Percentiles rank a stretch among this genome's conserved stretches.
Conservation (phyloP, 805 yeast species). For the Tetrapisispora nanseiensis region DNA sequence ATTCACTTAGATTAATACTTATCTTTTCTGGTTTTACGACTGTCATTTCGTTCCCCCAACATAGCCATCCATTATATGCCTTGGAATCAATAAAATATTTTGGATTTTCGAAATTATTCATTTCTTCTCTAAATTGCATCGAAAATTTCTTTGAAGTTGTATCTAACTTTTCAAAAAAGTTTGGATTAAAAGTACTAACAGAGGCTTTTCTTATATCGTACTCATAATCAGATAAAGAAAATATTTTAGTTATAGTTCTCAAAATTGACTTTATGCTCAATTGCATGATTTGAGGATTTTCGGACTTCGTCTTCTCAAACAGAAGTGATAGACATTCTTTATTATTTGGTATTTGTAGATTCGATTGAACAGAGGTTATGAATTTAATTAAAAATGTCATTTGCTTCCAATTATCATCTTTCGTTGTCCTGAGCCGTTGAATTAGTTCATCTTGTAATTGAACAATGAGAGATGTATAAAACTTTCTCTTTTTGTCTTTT, state of each 20-base stretch:
- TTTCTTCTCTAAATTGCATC: constrained; percentile 40
- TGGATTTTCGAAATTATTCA: constrained; percentile 39
- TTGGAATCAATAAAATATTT: constrained; percentile 48
- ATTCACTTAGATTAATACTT: constrained; percentile 28
- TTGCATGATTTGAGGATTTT: constrained; percentile 60
- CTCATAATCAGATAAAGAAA: constrained; percentile 35
- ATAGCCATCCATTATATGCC: constrained; percentile 55
- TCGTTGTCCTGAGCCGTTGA: constrained; percentile 10
- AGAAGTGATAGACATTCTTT: constrained; percentile 35
- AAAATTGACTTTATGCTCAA: constrained; percentile 52
- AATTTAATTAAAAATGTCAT: constrained; percentile 40
- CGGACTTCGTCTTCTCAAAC: constrained; percentile 40
- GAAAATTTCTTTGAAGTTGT: constrained; percentile 35
- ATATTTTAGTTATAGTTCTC: constrained; percentile 39
- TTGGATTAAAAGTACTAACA: constrained; percentile 34
- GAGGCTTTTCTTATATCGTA: constrained; percentile 40
- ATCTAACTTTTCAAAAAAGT: constrained; percentile 34
- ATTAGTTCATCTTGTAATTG: constrained; percentile 35
- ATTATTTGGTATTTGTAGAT: constrained; percentile 39
- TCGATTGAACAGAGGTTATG: constrained; percentile 43
- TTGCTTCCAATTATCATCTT: constrained; percentile 44
- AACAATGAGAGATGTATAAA: constrained; percentile 33
- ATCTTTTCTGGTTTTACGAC: constrained; percentile 31
- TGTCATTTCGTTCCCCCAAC: constrained; percentile 54
- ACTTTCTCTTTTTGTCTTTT: constrained; percentile 45